Percentiles rank a stretch among this genome's conserved stretches.
Evolutionary conservation across 1,284 basidiomycete genomes (phyloP).

Genomic region (Macrocystidia cucumis): DNA sequence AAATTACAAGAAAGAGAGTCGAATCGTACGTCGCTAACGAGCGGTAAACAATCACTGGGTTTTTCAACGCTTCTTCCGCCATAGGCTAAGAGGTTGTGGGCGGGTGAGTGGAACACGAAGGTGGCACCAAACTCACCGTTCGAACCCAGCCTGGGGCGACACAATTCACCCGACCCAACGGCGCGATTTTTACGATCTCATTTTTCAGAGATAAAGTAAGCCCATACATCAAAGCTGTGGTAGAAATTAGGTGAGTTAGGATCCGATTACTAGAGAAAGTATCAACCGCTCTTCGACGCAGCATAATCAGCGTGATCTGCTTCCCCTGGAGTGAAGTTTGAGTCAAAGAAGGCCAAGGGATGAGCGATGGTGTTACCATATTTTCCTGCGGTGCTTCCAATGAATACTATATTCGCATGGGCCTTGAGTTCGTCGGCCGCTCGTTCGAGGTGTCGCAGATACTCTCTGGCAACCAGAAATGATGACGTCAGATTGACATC

Average conservation of each 20-base stretch:
- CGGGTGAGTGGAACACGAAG: not conserved
- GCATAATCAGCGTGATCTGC: slow-evolving; percentile 60
- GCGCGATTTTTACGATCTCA: slow-evolving; percentile 73
- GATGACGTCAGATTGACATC: slow-evolving; percentile 59
- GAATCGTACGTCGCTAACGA: slow-evolving; percentile 58
- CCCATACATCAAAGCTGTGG: slow-evolving; percentile 66
- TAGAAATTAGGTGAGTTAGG: slow-evolving; percentile 9
- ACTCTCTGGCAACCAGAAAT: slow-evolving; percentile 62
- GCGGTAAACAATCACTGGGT: slow-evolving; percentile 34
- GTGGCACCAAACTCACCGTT: slow-evolving; percentile 25
- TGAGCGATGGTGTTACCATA: slow-evolving; percentile 32
- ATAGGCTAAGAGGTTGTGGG: slow-evolving; percentile 26
- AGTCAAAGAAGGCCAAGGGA: not conserved
- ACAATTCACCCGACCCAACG: slow-evolving; percentile 61
- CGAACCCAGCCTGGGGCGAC: slow-evolving; percentile 69
- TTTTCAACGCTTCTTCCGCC: slow-evolving; percentile 31
- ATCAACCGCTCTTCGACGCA: slow-evolving; percentile 47
- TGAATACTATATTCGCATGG: slow-evolving; percentile 52
- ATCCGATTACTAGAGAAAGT: not conserved
- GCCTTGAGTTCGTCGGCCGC: slow-evolving; percentile 34
- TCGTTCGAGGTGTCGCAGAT: slow-evolving; percentile 37
- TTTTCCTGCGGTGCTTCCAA: slow-evolving; percentile 70
- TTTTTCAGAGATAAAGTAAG: slow-evolving; percentile 66
- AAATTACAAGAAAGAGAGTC: not conserved
- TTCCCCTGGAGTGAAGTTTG: slow-evolving; percentile 27